Evolutionary conservation across 768 basidiomycete genomes (phyloP).

Genomic region (Kwoniella sp.): DNA sequence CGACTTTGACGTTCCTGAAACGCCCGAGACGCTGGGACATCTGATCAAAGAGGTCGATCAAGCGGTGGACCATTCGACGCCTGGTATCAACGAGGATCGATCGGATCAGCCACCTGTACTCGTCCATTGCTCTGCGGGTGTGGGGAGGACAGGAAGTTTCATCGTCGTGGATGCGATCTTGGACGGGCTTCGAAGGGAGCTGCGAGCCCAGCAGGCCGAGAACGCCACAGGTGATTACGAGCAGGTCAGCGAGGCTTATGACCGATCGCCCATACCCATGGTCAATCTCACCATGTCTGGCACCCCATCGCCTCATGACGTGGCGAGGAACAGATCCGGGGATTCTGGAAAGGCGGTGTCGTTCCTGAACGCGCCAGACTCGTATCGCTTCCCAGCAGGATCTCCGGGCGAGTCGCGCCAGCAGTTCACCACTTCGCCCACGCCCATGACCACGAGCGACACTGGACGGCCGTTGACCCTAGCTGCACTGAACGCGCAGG

Average conservation of each 20-base stretch:
- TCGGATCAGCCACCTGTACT: conserved; percentile 38
- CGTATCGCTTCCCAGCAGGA: too few relatives aligned
- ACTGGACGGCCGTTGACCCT: too few relatives aligned
- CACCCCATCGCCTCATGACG: too few relatives aligned
- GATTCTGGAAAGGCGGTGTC: conserved; percentile 21
- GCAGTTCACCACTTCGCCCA: neutral
- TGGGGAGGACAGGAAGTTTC: conserved; percentile 89
- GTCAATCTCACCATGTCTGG: too few relatives aligned
- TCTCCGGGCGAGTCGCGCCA: neutral
- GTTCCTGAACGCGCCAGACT: conserved; percentile 12
- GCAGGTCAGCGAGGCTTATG: neutral
- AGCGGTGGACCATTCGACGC: conserved; percentile 27
- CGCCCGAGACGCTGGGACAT: conserved; percentile 67
- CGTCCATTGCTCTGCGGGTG: conserved; percentile 68
- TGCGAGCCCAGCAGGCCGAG: neutral
- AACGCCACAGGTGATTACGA: neutral
- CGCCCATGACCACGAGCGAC: neutral
- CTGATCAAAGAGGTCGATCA: conserved; percentile 69
- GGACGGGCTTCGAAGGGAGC: conserved; percentile 38
- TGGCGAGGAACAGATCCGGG: neutral
- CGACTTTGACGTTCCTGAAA: conserved; percentile 89
- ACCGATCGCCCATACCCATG: neutral
- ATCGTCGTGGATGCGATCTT: conserved; percentile 61
- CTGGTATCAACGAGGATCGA: conserved; percentile 5
- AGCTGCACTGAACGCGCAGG: neutral